phyloP scores from a whole-genome alignment of 345 rosid genomes.

The Toxicodendron radicans region DNA sequence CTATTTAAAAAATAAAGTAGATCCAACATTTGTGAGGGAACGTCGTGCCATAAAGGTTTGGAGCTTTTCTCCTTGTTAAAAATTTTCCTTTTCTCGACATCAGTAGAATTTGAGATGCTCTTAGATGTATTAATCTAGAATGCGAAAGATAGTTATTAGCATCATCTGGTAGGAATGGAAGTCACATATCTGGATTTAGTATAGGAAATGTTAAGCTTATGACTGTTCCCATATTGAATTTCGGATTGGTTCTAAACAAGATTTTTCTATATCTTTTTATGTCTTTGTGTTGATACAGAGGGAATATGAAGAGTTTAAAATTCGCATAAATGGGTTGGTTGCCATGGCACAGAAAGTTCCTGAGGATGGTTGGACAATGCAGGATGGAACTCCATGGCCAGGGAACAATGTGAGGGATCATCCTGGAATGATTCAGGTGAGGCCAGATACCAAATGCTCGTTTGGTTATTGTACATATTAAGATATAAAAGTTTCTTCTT shows the following conservation, averaged over 20 bases:
- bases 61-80: slow-evolving; percentile 1
- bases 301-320: slow-evolving; percentile 85
- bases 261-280: not conserved
- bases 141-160: slow-evolving; percentile 3
- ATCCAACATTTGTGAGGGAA: slow-evolving; percentile 71
- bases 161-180: not conserved
- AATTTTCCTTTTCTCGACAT: not conserved
- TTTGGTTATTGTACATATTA: not conserved
- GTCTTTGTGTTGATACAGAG: slow-evolving; percentile 45
- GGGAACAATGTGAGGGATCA: slow-evolving; percentile 90
- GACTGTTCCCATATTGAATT: not conserved
- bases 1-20: slow-evolving; percentile 70
- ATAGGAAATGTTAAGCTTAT: not conserved
- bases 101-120: not conserved
- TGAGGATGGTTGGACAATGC: slow-evolving; percentile 98
- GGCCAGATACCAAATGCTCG: not conserved
- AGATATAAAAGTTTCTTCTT: not conserved
- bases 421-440: slow-evolving; percentile 96
- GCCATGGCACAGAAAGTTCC: slow-evolving; percentile 86
- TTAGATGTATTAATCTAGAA: not conserved
- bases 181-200: not conserved
- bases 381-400: slow-evolving; percentile 93
- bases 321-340: slow-evolving; percentile 76
- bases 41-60: slow-evolving; percentile 86
- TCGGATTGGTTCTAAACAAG: slow-evolving; percentile 16